A percentile compares a stretch with the other conserved stretches of the same genome.
Evolutionary conservation across 192 early-diverging fungal genomes (phyloP).

Genomic region (Podila horticola): DNA sequence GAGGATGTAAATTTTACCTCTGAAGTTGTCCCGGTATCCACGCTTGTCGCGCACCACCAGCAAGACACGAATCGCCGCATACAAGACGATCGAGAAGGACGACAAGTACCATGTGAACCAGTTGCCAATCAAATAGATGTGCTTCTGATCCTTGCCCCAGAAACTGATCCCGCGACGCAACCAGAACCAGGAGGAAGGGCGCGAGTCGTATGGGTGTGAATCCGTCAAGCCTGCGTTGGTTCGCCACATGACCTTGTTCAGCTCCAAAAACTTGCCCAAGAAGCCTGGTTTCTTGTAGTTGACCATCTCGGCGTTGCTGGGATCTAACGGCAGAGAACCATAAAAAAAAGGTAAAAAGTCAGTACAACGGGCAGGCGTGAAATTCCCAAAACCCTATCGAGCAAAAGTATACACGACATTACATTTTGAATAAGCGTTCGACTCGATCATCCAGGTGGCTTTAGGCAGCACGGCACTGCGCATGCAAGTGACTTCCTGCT

Average conservation of each 20-base stretch:
- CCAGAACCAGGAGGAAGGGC: conserved; percentile 89
- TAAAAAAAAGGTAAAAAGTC: too few species aligned
- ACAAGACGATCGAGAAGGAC: conserved; percentile 69
- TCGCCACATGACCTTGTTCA: conserved; percentile 89
- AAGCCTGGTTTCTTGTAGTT: conserved; percentile 77
- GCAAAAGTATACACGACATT: too few species aligned
- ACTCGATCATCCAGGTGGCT: conserved; percentile 85
- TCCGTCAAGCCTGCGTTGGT: conserved; percentile 90
- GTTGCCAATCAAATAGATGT: conserved; percentile 94
- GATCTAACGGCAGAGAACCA: conserved; percentile 57
- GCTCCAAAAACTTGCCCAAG: conserved; percentile 85
- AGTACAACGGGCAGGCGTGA: not conserved
- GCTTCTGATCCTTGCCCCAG: conserved; percentile 74
- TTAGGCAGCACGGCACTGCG: conserved; percentile 73
- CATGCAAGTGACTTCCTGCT: conserved; percentile 95
- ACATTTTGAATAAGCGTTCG: conserved; percentile 60
- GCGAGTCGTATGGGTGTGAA: conserved; percentile 94
- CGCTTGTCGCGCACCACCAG: conserved; percentile 68
- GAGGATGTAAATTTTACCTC: conserved; percentile 17
- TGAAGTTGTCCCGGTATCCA: conserved; percentile 58
- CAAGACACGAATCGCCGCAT: conserved; percentile 63
- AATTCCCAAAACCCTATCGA: not conserved
- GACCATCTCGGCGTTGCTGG: conserved; percentile 63
- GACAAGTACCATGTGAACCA: conserved; percentile 88
- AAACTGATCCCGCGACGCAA: conserved; percentile 90